Evolutionary conservation across 1,284 basidiomycete species (phyloP).

Genomic region (Apiotrichum akiyoshidainum): DNA sequence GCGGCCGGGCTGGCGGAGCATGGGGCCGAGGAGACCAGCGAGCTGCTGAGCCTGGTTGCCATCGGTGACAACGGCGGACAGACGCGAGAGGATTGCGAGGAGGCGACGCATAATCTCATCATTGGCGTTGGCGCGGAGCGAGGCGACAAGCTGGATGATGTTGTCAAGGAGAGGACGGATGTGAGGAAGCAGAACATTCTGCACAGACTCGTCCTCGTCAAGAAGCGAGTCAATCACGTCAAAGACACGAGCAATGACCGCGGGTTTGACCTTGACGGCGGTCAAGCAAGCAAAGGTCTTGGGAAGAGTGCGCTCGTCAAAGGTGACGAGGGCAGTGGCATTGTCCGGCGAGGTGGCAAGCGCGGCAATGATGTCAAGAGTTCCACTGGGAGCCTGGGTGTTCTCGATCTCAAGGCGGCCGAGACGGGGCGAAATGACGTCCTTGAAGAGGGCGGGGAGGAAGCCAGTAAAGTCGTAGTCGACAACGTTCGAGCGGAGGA

Average conservation of each 20-base stretch:
- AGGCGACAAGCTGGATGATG: constrained; percentile 68
- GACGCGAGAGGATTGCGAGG: constrained; percentile 72
- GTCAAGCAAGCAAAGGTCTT: constrained; percentile 78
- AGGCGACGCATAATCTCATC: constrained; percentile 79
- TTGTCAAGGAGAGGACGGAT: constrained; percentile 72
- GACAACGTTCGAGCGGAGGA: constrained; percentile 66
- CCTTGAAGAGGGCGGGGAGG: constrained; percentile 64
- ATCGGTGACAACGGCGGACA: constrained; percentile 73
- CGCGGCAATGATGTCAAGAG: constrained; percentile 78
- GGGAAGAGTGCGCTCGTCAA: constrained; percentile 67
- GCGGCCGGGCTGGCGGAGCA: constrained; percentile 73
- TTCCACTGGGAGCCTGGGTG: constrained; percentile 83
- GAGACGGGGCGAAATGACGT: constrained; percentile 80
- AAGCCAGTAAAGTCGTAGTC: constrained; percentile 73
- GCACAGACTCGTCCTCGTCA: constrained; percentile 54
- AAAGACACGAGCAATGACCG: constrained; percentile 74
- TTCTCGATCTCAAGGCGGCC: constrained; percentile 75
- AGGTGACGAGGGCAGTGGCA: constrained; percentile 63
- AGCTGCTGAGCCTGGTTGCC: constrained; percentile 71
- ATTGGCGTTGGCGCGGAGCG: constrained; percentile 53
- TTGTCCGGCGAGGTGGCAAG: constrained; percentile 68
- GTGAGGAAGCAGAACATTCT: constrained; percentile 62
- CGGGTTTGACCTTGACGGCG: constrained; percentile 79
- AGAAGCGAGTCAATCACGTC: constrained; percentile 81
- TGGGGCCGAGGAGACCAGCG: constrained; percentile 70